Evolutionary conservation across 106 monocot species (phyloP), one percentile per base, ranked within the genome.

Genomic region (Platanthera guangdongensis): DNA sequence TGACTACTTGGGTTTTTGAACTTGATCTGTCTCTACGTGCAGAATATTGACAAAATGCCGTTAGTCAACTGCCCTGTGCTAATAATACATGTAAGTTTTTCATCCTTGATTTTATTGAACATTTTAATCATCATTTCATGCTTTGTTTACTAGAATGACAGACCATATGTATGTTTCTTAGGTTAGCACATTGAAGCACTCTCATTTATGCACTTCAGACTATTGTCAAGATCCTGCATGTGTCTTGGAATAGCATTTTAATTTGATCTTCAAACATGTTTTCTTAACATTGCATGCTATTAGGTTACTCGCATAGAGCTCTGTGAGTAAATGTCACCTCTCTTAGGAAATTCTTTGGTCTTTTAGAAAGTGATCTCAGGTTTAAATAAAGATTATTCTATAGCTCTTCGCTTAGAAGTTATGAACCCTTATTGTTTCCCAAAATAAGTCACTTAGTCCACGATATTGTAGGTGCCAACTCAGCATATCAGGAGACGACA

Each of bases 11-110:
- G 19, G 50, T 47, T 72, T 21, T 22, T 9, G 12, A 7, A 9
- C 50, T 19, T 72, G 1, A 8, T 70, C 47, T 51, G 12, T 51
- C 51, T 51, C 72, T 50, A 21, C 47, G 21, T 72, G 9, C 72
- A 72, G 72, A 72, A 72, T 15, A 72, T 72, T 72, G 72, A 72
- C 21, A 72, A 72, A 46, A 72, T 72, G 51, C 72, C 72, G 45
- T 51, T 72, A 51, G 72, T 72, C 72, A 72, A 22, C 51, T 72
- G 72, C 22, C 72, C 72, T 72, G 72, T 72, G 50, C 51, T 72
- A 50, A 51, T 72, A 72, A 72, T 72, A 50, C 72, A 72, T 72
- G 72, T 72, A 72, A 72, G 51, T 72, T 16, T 15, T 10, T 50
- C 6, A 8, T 50, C 50, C 72, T 72, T 51, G 9, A 51, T 72